Conservation (phyloP, 192 early-diverging fungal species). For the Backusella liffmaniae region DNA sequence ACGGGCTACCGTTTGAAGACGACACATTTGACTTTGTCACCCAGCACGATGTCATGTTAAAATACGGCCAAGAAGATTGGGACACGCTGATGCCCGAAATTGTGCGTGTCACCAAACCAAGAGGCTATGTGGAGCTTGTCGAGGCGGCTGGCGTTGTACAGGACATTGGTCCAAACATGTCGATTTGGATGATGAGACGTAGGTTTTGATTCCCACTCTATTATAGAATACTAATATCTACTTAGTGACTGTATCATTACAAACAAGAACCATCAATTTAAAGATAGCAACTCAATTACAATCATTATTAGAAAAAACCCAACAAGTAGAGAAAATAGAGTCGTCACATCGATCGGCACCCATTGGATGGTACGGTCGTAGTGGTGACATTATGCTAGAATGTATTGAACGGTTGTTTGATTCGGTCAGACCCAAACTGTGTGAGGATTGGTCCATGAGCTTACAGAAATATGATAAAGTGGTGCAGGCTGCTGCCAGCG, state of each 20-base stretch:
- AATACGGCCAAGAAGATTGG: conserved; percentile 29
- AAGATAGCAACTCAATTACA: conserved; percentile 18
- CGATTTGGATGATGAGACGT: conserved; percentile 37
- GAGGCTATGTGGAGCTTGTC: conserved; percentile 34
- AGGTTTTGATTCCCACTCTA: not conserved
- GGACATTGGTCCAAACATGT: conserved; percentile 34
- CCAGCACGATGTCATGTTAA: conserved; percentile 24
- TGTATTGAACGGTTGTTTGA: conserved; percentile 22
- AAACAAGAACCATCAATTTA: conserved; percentile 22
- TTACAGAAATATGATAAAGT: conserved; percentile 28
- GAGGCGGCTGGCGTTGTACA: conserved; percentile 14
- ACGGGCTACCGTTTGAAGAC: conserved; percentile 33
- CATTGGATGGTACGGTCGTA: conserved; percentile 31
- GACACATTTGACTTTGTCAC: conserved; percentile 36
- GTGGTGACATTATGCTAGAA: conserved; percentile 27
- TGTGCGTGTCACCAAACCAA: conserved; percentile 33
- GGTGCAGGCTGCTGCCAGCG: not conserved
- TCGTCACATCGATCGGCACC: conserved; percentile 28
- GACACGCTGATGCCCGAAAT: conserved; percentile 23
- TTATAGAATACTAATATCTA: not conserved
- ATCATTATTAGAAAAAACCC: not conserved
- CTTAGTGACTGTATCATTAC: conserved; percentile 34
- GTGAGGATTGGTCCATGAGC: conserved; percentile 37
- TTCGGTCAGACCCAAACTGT: conserved; percentile 26
- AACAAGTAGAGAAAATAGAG: not conserved